Conservation (phyloP, 768 basidiomycete species). For the Boletus insuetus region DNA sequence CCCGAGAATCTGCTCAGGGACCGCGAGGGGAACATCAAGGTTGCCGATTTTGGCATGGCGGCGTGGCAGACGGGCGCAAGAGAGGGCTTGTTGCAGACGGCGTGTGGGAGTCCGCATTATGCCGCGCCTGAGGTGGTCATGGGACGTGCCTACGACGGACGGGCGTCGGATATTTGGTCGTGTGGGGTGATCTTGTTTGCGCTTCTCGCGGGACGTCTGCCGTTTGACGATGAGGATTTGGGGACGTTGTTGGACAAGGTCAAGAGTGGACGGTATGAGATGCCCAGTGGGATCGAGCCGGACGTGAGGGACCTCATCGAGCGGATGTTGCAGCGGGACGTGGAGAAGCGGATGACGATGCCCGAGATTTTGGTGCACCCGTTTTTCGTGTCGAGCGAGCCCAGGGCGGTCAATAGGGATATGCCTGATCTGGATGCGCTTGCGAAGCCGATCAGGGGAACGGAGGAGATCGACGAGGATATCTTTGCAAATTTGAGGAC, state of each 20-base stretch:
- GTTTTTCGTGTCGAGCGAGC: constrained; percentile 62
- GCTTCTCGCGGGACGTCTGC: constrained; percentile 81
- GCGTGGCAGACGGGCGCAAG: constrained; percentile 74
- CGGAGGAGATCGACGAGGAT: constrained; percentile 76
- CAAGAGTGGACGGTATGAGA: constrained; percentile 64
- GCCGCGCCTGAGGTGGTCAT: constrained; percentile 90
- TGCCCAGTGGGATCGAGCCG: constrained; percentile 68
- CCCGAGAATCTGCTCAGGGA: constrained; percentile 92
- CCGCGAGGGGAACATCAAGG: constrained; percentile 81
- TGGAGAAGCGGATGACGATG: constrained; percentile 76
- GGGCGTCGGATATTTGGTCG: constrained; percentile 93
- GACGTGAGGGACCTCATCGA: constrained; percentile 74
- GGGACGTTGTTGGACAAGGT: constrained; percentile 78
- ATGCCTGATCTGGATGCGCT: constrained; percentile 66
- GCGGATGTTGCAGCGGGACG: constrained; percentile 79
- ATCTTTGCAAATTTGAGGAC: constrained; percentile 89
- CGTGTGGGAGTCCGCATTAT: constrained; percentile 94
- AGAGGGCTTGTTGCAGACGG: constrained; percentile 65
- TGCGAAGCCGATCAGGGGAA: constrained; percentile 60
- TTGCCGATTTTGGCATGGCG: constrained; percentile 98
- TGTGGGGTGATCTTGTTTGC: constrained; percentile 93
- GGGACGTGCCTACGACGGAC: constrained; percentile 81
- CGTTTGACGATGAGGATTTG: constrained; percentile 90
- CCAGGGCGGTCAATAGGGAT: constrained; percentile 40
- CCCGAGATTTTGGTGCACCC: constrained; percentile 76